Percentiles rank a stretch among this genome's conserved stretches.
Conservation (phyloP, 106 monocot species). For the Ottelia alismoides region DNA sequence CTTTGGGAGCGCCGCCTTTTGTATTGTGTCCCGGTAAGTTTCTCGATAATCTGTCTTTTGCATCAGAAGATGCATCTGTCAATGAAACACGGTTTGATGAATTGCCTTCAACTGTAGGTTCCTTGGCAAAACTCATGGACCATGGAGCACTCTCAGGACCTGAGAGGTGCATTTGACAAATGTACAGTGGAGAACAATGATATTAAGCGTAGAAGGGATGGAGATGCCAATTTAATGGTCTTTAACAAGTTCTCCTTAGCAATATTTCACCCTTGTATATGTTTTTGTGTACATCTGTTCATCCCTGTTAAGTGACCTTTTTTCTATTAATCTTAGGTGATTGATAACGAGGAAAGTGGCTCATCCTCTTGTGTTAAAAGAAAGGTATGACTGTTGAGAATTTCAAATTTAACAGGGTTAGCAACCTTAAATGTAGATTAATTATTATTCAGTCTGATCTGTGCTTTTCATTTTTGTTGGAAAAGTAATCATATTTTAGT, state of each 20-base stretch:
- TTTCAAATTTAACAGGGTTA: no score
- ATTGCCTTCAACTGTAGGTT: no score
- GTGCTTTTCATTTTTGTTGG: no score
- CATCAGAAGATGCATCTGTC: no score
- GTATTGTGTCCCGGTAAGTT: constrained; percentile 70
- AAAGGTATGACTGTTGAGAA: constrained; percentile 27
- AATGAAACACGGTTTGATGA: no score
- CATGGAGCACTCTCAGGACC: constrained; percentile 8
- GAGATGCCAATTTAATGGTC: constrained; percentile 20
- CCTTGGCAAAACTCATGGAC: constrained; percentile 93
- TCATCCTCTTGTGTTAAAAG: constrained; percentile 41
- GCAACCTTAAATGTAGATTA: no score
- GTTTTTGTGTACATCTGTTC: no score
- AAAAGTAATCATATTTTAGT: no score
- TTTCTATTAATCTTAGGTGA: constrained; percentile 22
- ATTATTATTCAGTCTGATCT: no score
- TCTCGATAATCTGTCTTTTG: neutral
- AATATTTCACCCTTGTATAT: no score
- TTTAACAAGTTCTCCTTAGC: no score
- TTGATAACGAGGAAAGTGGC: constrained; percentile 5
- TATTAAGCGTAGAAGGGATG: constrained; percentile 75
- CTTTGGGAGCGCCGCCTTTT: constrained; percentile 82
- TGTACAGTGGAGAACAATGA: constrained; percentile 37
- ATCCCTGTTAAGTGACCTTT: neutral
- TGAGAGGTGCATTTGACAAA: constrained; percentile 6